phyloP scores from a whole-genome alignment of 2,329 filamentous ascomycete species.

The Fusarium sp. region DNA sequence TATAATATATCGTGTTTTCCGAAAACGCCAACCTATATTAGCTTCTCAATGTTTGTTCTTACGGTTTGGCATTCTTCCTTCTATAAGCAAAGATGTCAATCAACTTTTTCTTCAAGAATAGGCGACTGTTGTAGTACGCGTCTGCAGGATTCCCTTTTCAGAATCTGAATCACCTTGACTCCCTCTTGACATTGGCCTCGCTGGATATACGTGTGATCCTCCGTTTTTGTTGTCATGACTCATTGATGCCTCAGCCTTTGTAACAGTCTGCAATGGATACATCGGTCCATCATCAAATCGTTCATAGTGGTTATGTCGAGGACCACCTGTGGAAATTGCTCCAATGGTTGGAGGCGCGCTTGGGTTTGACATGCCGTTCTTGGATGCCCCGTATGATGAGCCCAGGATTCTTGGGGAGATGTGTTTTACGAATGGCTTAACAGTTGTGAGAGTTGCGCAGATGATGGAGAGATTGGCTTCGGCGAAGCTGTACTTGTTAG shows the following conservation, averaged over 20 bases:
- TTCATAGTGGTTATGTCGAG: conserved; percentile 14
- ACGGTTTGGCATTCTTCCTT: too few species aligned
- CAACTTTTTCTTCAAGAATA: not conserved
- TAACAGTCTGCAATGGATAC: conserved; percentile 20
- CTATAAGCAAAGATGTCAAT: not conserved
- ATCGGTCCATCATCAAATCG: conserved; percentile 12
- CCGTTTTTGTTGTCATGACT: not conserved
- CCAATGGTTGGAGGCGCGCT: conserved; percentile 25
- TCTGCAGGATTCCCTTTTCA: conserved; percentile 27
- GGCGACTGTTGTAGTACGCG: conserved; percentile 7
- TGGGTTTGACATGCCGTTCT: conserved; percentile 13
- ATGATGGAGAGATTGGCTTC: conserved; percentile 36
- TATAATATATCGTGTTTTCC: not conserved
- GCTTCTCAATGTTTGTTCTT: too few species aligned
- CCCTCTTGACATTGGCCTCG: not conserved
- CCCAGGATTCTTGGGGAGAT: conserved; percentile 24
- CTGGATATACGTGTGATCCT: not conserved
- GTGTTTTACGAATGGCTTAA: conserved; percentile 34
- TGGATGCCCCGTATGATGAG: conserved; percentile 4
- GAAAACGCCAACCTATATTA: not conserved
- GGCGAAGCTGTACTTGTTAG: conserved; percentile 7
- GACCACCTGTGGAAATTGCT: not conserved
- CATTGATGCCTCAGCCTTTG: conserved; percentile 6
- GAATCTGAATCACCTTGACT: conserved; percentile 20
- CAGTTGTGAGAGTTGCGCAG: conserved; percentile 23